Percentiles rank a stretch among this genome's conserved stretches.
These are phyloP conservation scores for Rhynchospora breviuscula DNA, from an alignment of 176 grass and related monocot genomes.

Conservation along the genomic window DNA sequence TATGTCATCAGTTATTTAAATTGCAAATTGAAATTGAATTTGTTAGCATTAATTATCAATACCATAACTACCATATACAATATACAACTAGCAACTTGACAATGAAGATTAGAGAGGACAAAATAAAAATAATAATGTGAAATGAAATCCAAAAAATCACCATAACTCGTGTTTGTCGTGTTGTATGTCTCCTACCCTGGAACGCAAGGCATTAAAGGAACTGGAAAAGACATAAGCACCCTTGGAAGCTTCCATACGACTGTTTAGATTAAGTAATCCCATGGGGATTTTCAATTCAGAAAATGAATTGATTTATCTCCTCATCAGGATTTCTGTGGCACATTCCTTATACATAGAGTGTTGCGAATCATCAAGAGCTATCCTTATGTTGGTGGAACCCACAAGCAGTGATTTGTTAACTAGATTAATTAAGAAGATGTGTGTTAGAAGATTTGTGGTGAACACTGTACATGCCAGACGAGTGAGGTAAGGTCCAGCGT, in stretches of 20 bases:
- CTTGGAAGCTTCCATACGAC: slow-evolving; percentile 7
- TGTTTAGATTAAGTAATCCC: background rate
- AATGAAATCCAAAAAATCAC: background rate
- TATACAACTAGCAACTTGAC: background rate
- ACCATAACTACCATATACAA: background rate
- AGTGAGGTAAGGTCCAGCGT: slow-evolving; percentile 22
- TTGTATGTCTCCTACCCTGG: slow-evolving; percentile 5
- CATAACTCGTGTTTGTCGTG: background rate
- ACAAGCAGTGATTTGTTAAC: background rate
- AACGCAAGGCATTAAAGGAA: background rate
- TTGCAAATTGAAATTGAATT: background rate
- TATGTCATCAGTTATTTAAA: background rate
- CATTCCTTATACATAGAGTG: background rate
- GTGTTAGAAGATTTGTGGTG: background rate
- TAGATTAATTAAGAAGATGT: background rate
- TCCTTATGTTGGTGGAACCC: background rate
- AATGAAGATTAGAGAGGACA: background rate
- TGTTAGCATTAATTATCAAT: background rate
- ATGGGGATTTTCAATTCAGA: background rate
- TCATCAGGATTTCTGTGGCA: background rate
- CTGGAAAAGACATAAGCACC: slow-evolving; percentile 18
- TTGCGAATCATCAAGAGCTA: background rate
- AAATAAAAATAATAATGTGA: background rate
- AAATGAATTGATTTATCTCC: background rate
- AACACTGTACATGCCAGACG: background rate